Evolutionary conservation across 257 asterid genomes (phyloP), one percentile per base, ranked within the genome.

Genomic region (Solanum chaucha): DNA sequence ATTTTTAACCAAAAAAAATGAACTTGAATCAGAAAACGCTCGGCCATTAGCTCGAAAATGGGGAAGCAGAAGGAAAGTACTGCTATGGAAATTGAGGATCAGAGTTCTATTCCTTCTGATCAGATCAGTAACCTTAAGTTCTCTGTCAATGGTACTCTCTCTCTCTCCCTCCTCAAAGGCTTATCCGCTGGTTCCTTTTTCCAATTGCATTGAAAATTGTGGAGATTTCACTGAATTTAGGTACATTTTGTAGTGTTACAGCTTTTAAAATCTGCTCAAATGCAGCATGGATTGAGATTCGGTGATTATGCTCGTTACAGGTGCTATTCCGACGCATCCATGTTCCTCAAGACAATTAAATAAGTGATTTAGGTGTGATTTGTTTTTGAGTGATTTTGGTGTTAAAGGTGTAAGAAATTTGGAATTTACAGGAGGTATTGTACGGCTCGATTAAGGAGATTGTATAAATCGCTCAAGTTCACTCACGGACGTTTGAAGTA

Each of bases 281-380:
- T 95, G 99, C 99, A 97, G 97, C 99, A 97, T 87, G 99, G 99
- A 77, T 93, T 97, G 94, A 98, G 99, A 38, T 91, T 93, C 38
- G 95, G 99, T 46, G 99, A 97, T 92, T 97, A 97, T 87, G 88
- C 95, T 86, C 98, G 99, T 81, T 97, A 97, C 92, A 90, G 99
- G 99, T 97, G 89, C 38, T 51, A 77, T 85, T 89, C 82, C 22
- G 5, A 20, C 71, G 30, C 77, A 59, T 36, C 35, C 40, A 28
- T 86, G 73, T 74, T 85, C 46, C 35, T 11, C 32, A 51, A 38
- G 48, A 38, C 32, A 58, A 10, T 83, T 83, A n/a, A 80, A 51
- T 61, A 30, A 44, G 19, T 70, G 81, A 74, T 70, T 41, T 68
- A 34, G 26, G 84, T 55, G 20, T 68, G 13, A 24, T 68, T 17